Conservation (phyloP, 225 moss, liverwort and hornwort species). For the Pseudoscleropodium purum region DNA sequence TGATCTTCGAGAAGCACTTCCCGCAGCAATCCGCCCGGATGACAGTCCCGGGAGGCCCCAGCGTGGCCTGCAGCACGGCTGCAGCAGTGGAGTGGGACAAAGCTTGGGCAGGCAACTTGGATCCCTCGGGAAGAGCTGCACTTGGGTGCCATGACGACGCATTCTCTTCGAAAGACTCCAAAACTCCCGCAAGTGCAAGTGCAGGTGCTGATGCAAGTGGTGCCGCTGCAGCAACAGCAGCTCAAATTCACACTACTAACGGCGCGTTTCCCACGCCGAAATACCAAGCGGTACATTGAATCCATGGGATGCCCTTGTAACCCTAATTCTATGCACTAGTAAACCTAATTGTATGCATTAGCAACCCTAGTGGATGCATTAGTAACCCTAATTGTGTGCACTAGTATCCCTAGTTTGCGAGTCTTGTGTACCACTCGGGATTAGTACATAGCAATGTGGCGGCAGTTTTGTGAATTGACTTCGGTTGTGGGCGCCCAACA, state of each 20-base stretch:
- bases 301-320: background rate
- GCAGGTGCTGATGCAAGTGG: background rate
- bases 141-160: constrained; percentile 58
- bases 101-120: constrained; percentile 78
- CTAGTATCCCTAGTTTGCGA: background rate
- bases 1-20: constrained; percentile 76
- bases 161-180: background rate
- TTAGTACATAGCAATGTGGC: background rate
- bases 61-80: constrained; percentile 81
- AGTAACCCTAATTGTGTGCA: background rate
- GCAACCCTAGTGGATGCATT: background rate
- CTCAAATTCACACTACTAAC: background rate
- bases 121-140: constrained; percentile 80
- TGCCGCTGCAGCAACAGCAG: background rate
- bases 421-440: background rate
- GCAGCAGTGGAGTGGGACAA: constrained; percentile 72
- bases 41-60: constrained; percentile 80
- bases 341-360: background rate
- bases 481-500: constrained; percentile 23
- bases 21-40: constrained; percentile 72
- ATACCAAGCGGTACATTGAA: constrained; percentile 11
- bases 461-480: background rate
- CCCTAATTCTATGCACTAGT: background rate
- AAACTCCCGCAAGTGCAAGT: background rate
- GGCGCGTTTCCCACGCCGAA: background rate